Evolutionary conservation across 2,329 filamentous ascomycete species (phyloP).

Genomic region (Nemania serpens): DNA sequence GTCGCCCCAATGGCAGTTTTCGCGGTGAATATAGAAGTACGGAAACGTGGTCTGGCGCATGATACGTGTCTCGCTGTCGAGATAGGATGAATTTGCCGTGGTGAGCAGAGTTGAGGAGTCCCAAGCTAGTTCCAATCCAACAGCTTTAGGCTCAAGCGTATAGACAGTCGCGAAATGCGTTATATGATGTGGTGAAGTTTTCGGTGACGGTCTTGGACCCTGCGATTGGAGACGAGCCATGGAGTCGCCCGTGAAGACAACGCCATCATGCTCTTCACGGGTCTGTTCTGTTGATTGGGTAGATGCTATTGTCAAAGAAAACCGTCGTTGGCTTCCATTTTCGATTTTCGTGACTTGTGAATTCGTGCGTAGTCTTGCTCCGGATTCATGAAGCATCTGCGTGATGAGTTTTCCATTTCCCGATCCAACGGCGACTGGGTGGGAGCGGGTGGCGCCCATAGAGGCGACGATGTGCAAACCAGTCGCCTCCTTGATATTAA

Average conservation of each 20-base stretch:
- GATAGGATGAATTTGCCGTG: not conserved
- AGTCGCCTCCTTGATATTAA: not conserved
- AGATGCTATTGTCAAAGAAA: not conserved
- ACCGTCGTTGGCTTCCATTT: not conserved
- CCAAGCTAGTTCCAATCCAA: not conserved
- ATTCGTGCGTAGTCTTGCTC: not conserved
- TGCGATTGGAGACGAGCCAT: not conserved
- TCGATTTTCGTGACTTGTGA: not conserved
- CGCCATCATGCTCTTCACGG: not conserved
- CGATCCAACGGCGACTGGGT: not conserved
- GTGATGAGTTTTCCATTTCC: not conserved
- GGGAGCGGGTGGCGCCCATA: not conserved
- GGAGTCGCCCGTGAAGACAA: not conserved
- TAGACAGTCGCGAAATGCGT: not conserved
- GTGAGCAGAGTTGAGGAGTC: not conserved
- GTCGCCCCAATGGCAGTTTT: not conserved
- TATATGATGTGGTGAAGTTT: not conserved
- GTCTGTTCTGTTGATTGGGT: not conserved
- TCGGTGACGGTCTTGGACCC: not conserved
- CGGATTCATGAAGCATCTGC: not conserved
- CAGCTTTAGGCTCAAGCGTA: not conserved
- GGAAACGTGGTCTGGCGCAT: not conserved
- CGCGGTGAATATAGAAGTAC: not conserved
- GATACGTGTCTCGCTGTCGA: not conserved
- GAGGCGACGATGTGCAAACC: slow-evolving; percentile 1